Base-by-base conservation (phyloP, 768 basidiomycete species). In the Lactarius hengduanensis region DNA sequence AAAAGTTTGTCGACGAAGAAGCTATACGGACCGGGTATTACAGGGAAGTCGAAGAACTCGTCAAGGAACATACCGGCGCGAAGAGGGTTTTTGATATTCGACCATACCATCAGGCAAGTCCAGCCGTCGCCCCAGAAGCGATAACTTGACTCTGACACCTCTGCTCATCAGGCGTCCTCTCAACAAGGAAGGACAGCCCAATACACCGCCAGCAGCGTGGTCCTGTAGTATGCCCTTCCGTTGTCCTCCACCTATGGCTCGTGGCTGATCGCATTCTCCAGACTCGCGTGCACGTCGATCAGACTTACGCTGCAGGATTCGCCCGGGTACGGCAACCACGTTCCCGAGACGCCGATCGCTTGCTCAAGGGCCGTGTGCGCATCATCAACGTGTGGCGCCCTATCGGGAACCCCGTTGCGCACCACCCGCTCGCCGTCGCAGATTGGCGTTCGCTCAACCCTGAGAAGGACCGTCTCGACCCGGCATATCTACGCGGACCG, bases 311-410 rank as follows among this genome's bases (percentile, higher is more conserved):
- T 4, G 75, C 80, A 0, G 74, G 76, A 8, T 72, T 75, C n/a
- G 66, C 69, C 22, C 79, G 82, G 6, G 80, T 83, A 0, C 70
- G 75, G 30, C 66, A n/a, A 72, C 18, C 80, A 81, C 55, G 76
- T 78, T 28, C 74, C 75, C 5, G 76, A 13, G 81, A 82, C 32
- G 82, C 80, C 1, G 78, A 80, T 64, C 76, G 75, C 18, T 76
- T 80, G 22, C 74, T 82, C 62, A 74, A 78, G 64, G 73, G 75
- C 15, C 79, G 81, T 59, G 74, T 76, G 36, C 79, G 78, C 58
- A 80, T 82, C 70, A 80, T 82, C 71, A 82, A 82, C 67, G 77
- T 81, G 58, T 81, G 81, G 81, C 78, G 81, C 32, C 81, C 80
- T 5, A 80, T 82, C 60, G 72, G 47, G 50, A 71, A 81, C 68